Evolutionary conservation across 768 basidiomycete species (phyloP), one percentile per base, ranked within the genome.

Genomic region (Stropharia rugosoannulata): DNA sequence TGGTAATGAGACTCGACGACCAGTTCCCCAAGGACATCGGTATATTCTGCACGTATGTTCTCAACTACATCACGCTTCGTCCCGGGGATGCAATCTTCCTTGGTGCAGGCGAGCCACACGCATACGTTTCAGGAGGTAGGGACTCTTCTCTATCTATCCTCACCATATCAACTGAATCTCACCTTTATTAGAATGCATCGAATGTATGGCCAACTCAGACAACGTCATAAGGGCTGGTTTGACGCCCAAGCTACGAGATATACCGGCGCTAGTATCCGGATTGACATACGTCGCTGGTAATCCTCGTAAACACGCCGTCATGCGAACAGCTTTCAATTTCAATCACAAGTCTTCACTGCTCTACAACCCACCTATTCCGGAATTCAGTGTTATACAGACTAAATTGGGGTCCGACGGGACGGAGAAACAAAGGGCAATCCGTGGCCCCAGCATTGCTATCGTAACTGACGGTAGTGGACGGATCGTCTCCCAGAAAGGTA

Each of bases 171-270:
- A 13, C 48, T 52, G 29, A 51, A 4, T 16, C 15, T 49, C 39
- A 18, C 39, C 10, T 29, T 3, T 29, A 39, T 4, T 64, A 96
- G 96, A 99, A 67, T 95, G 95, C 70, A 93, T 98, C 67, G 97
- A 98, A 68, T 96, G 94, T 75, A 98, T 98, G 95, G 96, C 96
- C 22, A 95, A 95, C 59, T 95, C 93, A 0, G 97, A 99, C 75
- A 98, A 98, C 70, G 97, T 99, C 70, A 95, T 99, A 60, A 92
- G 97, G 32, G 97, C 97, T 6, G 97, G 97, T 12, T 85, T 99
- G 39, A 99, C 97, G 0, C 96, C 97, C 1, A 99, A 99, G 73
- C 81, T 93, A 32, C 87, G 97, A 51, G 97, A 99, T 69, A 86
- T 99, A 36, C 85, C 87, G 9, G 98, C 96, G 60, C 85, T 99